Evolutionary conservation across 352 stramenopile genomes (phyloP).

Genomic region (Pythium aristosporum): DNA sequence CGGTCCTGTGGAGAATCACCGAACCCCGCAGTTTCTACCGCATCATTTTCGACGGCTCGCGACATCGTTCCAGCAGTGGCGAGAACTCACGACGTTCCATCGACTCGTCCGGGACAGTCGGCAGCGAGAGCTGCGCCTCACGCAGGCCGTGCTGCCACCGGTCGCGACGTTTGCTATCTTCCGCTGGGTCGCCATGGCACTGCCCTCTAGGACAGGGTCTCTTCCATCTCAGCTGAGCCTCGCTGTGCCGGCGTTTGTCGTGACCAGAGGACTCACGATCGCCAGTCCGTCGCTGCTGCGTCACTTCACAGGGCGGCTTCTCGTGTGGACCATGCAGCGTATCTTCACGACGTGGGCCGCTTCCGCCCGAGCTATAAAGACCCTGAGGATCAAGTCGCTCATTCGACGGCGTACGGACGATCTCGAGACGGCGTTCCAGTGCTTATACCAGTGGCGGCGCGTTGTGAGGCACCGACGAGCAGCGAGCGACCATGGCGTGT

Average conservation of each 20-base stretch:
- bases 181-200: slow-evolving; percentile 39
- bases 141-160: slow-evolving; percentile 28
- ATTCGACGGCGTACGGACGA: slow-evolving; percentile 28
- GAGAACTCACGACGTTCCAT: slow-evolving; percentile 34
- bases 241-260: slow-evolving; percentile 34
- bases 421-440: slow-evolving; percentile 39
- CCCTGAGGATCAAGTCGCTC: slow-evolving; percentile 26
- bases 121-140: slow-evolving; percentile 25
- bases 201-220: slow-evolving; percentile 31
- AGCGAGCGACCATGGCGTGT: slow-evolving; percentile 30
- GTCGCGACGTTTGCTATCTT: slow-evolving; percentile 45
- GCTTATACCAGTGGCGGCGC: slow-evolving; percentile 45
- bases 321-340: slow-evolving; percentile 17
- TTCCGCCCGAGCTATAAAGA: slow-evolving; percentile 8
- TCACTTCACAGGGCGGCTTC: slow-evolving; percentile 19
- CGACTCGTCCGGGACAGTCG: slow-evolving; percentile 31
- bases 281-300: slow-evolving; percentile 11
- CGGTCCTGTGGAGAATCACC: neutral
- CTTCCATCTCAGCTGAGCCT: slow-evolving; percentile 15
- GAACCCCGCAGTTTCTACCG: neutral
- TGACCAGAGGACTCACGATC: slow-evolving; percentile 18
- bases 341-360: slow-evolving; percentile 26
- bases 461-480: slow-evolving; percentile 31
- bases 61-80: slow-evolving; percentile 48
- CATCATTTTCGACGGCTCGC: slow-evolving; percentile 30